A percentile compares a stretch with the other conserved stretches of the same genome.
Conservation (phyloP, 495 filamentous ascomycete genomes). For the Pseudevernia furfuracea region DNA sequence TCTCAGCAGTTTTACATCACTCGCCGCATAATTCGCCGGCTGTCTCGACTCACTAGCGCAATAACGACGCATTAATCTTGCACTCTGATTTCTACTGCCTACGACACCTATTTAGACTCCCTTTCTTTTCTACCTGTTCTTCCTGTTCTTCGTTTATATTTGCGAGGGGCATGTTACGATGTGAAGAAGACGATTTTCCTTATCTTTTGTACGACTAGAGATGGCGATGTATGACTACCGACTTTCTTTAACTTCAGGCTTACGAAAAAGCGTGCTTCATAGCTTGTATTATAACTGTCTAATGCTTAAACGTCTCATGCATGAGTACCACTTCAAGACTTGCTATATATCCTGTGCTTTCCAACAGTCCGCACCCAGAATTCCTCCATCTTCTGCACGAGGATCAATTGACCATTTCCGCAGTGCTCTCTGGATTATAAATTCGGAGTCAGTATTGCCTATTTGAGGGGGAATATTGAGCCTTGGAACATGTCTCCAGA, state of each 20-base stretch:
- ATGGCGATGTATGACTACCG: conserved; percentile 1
- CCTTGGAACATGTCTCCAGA: background rate
- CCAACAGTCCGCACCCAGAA: conserved; percentile 41
- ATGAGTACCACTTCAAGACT: background rate
- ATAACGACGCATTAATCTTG: background rate
- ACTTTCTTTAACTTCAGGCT: background rate
- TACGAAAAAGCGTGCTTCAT: background rate
- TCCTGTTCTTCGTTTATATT: background rate
- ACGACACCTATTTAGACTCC: background rate
- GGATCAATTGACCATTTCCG: conserved; percentile 72
- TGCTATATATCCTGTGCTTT: conserved; percentile 1
- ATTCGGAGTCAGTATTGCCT: background rate
- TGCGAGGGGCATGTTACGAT: background rate
- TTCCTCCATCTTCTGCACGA: conserved; percentile 43
- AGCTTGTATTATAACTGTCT: background rate
- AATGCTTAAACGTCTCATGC: background rate
- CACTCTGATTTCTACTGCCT: background rate
- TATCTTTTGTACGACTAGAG: background rate
- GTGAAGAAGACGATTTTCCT: conserved; percentile 1
- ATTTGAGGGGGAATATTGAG: background rate
- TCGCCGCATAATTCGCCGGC: conserved; percentile 6
- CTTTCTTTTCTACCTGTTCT: background rate
- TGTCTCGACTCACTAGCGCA: conserved; percentile 14
- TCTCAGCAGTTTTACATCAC: conserved; percentile 3
- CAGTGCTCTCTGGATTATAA: too few relatives aligned